These are phyloP conservation scores for Paecilomyces niveus DNA, from an alignment of 2,329 filamentous ascomycete species.

Conservation along the genomic window DNA sequence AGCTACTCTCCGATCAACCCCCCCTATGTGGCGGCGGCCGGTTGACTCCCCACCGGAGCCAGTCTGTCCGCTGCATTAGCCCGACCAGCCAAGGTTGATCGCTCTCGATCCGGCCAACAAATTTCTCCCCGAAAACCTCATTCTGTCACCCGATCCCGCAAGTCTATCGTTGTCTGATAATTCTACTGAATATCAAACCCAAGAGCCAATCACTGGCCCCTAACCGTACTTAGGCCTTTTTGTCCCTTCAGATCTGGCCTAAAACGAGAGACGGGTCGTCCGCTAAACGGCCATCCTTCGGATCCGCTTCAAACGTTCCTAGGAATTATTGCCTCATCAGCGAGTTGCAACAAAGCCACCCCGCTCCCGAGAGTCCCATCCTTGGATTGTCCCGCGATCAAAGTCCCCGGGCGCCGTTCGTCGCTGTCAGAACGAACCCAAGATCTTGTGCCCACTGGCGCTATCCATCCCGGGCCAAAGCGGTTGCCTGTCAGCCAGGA, in stretches of 20 bases:
- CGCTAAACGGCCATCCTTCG: conserved; percentile 3
- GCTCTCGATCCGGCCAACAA: conserved; percentile 18
- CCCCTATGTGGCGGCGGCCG: background rate
- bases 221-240: conserved; percentile 2
- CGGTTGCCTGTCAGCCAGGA: conserved; percentile 9
- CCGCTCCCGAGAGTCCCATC: background rate
- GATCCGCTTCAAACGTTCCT: conserved; percentile 5
- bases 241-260: conserved; percentile 3
- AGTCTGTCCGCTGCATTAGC: conserved; percentile 19
- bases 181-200: background rate
- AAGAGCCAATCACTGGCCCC: conserved; percentile 11
- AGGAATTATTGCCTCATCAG: background rate
- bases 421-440: background rate
- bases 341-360: background rate
- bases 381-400: background rate
- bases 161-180: conserved; percentile 12
- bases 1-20: background rate
- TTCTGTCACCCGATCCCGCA: conserved; percentile 1
- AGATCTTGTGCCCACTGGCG: background rate
- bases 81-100: conserved; percentile 19
- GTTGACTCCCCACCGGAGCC: background rate
- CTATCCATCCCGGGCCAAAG: conserved; percentile 9
- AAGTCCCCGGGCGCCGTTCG: background rate
- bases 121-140: conserved; percentile 6
- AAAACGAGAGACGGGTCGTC: conserved; percentile 14